Base-by-base conservation (phyloP, 2,329 filamentous ascomycete genomes). In the Intubia oerlemansii region DNA sequence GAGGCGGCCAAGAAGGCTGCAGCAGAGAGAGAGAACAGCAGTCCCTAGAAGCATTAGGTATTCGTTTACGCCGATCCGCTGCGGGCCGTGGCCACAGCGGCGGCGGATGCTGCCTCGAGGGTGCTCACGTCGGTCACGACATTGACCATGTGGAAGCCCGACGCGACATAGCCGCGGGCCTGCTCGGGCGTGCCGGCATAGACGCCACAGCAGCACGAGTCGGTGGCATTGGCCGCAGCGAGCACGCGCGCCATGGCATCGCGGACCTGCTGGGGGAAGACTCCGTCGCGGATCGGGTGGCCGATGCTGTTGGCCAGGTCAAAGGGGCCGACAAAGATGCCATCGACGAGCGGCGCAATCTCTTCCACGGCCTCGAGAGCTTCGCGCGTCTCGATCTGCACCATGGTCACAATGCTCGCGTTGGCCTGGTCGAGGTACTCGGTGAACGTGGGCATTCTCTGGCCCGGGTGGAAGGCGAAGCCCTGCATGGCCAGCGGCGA, bases 371-470 rank as follows among this genome's bases (percentile, higher is more conserved):
- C 48, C 1, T 66, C 59, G 10, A 75, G 49, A 1, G 68, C 68
- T 42, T 72, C 67, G 34, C 53, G 51, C 1, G 70, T 74, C 49
- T 76, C 70, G 29, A 76, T 74, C 44, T 75, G 70, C 9, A 74
- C 65, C 49, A 73, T 69, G 11, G 64, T 71, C 33, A 75, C 43
- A 14, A 75, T 52, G 17, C 56, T 55, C 7, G 56, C 52, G 40
- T 68, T 67, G 26, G 62, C 62, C 14, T 62, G 54, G 38, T 63
- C 55, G 28, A 67, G 53, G 36, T 68, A 69, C 34, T 64, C 59
- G 10, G 58, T 57, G 34, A 59, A 54, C 9, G 49, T 54, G n/a
- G 60, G 51, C n/a, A n/a, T n/a, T n/a, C n/a, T n/a, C n/a, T n/a
- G n/a, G n/a, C n/a, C n/a, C 7, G 49, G 42, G 1, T 51, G 16